phyloP scores from a whole-genome alignment of 1,284 basidiomycete species.

The Leccinum fuscescens region DNA sequence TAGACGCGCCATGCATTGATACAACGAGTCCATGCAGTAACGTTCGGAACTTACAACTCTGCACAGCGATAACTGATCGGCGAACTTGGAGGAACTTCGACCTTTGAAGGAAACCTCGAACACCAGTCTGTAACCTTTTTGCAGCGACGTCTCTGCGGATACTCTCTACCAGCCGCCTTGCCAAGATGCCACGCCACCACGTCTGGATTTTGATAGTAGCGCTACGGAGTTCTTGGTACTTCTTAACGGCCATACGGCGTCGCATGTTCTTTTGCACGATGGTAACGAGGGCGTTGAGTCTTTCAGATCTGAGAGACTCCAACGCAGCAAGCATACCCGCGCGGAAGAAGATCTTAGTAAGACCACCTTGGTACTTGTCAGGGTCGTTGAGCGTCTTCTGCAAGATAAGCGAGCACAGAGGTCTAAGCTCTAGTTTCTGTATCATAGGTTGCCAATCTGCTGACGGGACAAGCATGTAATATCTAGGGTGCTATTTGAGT shows the following conservation, averaged over 20 bases:
- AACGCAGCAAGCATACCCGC: conserved; percentile 98
- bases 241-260: conserved; percentile 79
- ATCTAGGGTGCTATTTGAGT: conserved; percentile 49
- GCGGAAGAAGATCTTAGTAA: conserved; percentile 99
- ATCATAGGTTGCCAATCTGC: conserved; percentile 84
- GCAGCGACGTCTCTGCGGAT: conserved; percentile 79
- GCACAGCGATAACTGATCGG: conserved; percentile 69
- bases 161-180: conserved; percentile 67
- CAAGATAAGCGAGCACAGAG: conserved; percentile 85
- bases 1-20: conserved; percentile 33
- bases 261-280: conserved; percentile 98
- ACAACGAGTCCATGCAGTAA: conserved; percentile 5
- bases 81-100: conserved; percentile 67
- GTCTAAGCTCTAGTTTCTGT: conserved; percentile 74
- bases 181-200: conserved; percentile 88
- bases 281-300: conserved; percentile 89
- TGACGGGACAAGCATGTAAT: conserved; percentile 94
- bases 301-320: conserved; percentile 85
- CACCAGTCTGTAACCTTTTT: conserved; percentile 71
- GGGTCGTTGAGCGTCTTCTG: conserved; percentile 86
- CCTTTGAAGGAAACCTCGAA: conserved; percentile 75
- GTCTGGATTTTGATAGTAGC: conserved; percentile 88
- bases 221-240: conserved; percentile 70
- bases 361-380: conserved; percentile 95
- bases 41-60: conserved; percentile 71